Conservation (phyloP, 495 filamentous ascomycete species). For the Trichodelitschia bisporula region DNA sequence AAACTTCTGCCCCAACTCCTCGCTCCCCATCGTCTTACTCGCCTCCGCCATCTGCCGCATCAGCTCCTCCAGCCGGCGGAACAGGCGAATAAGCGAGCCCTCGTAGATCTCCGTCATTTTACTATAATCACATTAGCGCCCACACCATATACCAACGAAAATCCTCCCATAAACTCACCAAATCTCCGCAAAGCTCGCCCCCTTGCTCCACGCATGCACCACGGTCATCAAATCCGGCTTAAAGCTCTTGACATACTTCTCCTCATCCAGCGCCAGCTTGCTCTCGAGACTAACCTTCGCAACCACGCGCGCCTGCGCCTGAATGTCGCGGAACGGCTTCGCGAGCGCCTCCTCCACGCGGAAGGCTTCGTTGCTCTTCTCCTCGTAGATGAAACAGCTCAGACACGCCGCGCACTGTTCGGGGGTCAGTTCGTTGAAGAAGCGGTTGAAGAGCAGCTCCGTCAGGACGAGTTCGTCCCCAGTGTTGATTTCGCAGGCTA, state of each 20-base stretch:
- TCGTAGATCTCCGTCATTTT: conserved; percentile 98
- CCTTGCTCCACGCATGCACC: conserved; percentile 80
- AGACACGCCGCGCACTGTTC: conserved; percentile 66
- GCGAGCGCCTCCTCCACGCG: conserved; percentile 54
- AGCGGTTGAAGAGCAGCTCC: conserved; percentile 85
- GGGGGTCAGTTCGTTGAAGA: conserved; percentile 86
- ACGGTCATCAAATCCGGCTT: conserved; percentile 93
- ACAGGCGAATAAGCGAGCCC: conserved; percentile 82
- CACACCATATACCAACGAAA: background rate
- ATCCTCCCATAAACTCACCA: conserved; percentile 37
- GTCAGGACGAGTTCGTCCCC: conserved; percentile 76
- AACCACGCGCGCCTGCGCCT: conserved; percentile 57
- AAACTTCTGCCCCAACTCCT: conserved; percentile 77
- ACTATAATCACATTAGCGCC: conserved; percentile 19
- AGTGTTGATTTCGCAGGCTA: conserved; percentile 91
- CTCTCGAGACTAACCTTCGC: conserved; percentile 86
- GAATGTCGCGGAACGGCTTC: conserved; percentile 67
- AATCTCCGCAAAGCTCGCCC: conserved; percentile 77
- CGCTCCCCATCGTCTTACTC: conserved; percentile 89
- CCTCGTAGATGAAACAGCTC: conserved; percentile 90
- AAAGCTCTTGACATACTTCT: conserved; percentile 70
- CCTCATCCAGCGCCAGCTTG: conserved; percentile 73
- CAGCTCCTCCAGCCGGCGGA: conserved; percentile 83
- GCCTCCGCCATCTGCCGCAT: conserved; percentile 96
- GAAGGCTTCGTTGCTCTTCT: conserved; percentile 54